phyloP scores from a whole-genome alignment of 176 grass and related monocot species.

The Cenchrus purpureus region DNA sequence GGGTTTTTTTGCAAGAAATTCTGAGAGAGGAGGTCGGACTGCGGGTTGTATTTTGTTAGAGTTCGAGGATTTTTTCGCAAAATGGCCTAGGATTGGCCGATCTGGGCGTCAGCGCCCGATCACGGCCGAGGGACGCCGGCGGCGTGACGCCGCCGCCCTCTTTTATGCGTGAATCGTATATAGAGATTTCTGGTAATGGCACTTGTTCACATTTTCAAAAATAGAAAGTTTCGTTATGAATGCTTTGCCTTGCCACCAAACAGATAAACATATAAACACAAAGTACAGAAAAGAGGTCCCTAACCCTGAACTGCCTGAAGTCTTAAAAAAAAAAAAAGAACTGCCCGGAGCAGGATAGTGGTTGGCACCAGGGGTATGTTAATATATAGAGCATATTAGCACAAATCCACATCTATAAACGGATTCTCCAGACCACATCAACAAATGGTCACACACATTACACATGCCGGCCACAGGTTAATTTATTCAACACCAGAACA shows the following conservation, averaged over 20 bases:
- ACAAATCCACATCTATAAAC: not conserved
- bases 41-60: no score
- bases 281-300: not conserved
- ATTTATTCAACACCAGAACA: slow-evolving; percentile 44
- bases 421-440: slow-evolving; percentile 2
- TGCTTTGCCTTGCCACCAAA: not conserved
- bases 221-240: not conserved
- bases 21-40: no score
- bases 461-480: slow-evolving; percentile 1
- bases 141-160: no score
- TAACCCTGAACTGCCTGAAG: not conserved
- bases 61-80: no score
- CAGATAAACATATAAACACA: not conserved
- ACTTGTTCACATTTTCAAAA: not conserved
- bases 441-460: not conserved
- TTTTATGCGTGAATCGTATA: no score
- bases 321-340: not conserved
- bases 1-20: no score
- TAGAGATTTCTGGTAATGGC: not conserved
- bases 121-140: no score
- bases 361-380: not conserved
- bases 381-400: slow-evolving; percentile 1
- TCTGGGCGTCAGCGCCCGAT: no score
- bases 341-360: not conserved
- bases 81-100: no score